Percentiles rank a stretch among this genome's conserved stretches.
phyloP scores from a whole-genome alignment of 306 rosid genomes.

The Castanospermum australe region DNA sequence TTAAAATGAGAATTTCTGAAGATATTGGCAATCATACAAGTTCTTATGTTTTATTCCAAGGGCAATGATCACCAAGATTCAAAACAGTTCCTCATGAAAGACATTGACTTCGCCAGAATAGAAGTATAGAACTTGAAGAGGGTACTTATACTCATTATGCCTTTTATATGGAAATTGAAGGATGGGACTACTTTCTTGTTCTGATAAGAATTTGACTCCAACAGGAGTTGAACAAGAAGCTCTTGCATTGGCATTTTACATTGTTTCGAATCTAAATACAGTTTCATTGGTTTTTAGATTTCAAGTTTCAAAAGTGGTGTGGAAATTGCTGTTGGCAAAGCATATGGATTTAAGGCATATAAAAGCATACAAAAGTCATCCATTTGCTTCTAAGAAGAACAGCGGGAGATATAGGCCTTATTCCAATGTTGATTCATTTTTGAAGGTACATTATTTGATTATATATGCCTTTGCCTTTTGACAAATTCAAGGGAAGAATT shows the following conservation, averaged over 20 bases:
- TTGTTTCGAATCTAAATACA: slow-evolving; percentile 13
- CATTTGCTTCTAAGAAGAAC: slow-evolving; percentile 43
- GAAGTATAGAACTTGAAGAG: neutral
- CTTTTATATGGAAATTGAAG: neutral
- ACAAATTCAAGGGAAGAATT: neutral
- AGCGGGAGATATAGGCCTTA: slow-evolving; percentile 57
- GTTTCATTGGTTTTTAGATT: slow-evolving; percentile 36
- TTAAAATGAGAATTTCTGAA: neutral
- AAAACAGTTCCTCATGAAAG: neutral
- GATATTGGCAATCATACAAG: neutral
- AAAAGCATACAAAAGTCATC: slow-evolving; percentile 34
- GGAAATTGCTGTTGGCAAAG: slow-evolving; percentile 46
- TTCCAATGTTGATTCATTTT: slow-evolving; percentile 61
- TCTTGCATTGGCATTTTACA: neutral
- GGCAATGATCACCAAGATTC: neutral
- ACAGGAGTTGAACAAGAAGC: neutral
- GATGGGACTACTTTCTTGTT: neutral
- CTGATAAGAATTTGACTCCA: neutral
- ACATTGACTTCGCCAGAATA: neutral
- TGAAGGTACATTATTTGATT: slow-evolving; percentile 39
- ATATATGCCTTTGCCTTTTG: neutral
- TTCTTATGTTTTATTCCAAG: neutral
- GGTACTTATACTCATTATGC: neutral
- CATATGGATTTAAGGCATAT: slow-evolving; percentile 40
- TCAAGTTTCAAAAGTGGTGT: slow-evolving; percentile 48